These are phyloP conservation scores for Lineolata rhizophorae DNA, from an alignment of 495 filamentous ascomycete species.

Conservation along the genomic window DNA sequence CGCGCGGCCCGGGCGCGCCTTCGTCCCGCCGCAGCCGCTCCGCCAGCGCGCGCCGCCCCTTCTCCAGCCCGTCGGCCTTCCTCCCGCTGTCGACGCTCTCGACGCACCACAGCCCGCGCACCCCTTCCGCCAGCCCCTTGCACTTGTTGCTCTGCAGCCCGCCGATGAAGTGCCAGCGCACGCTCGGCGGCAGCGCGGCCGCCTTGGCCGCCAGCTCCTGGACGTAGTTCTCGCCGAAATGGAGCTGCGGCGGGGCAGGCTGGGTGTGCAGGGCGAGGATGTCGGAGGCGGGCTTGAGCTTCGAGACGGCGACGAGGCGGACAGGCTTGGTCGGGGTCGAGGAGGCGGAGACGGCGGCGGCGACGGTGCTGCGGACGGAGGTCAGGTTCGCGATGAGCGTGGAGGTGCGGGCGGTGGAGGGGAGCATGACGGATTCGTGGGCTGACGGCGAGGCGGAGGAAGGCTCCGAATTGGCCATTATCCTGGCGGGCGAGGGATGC, in stretches of 20 bases:
- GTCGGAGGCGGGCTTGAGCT: conserved; percentile 78
- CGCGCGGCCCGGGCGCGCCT: conserved; percentile 21
- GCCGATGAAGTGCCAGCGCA: conserved; percentile 94
- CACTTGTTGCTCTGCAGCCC: conserved; percentile 83
- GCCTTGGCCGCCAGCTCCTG: conserved; percentile 85
- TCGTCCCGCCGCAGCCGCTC: conserved; percentile 50
- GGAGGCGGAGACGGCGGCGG: no score
- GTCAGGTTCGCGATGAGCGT: not conserved
- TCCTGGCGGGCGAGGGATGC: not conserved
- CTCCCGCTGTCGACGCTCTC: conserved; percentile 72
- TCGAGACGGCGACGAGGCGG: conserved; percentile 80
- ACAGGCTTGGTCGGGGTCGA: conserved; percentile 20
- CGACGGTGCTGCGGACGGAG: not conserved
- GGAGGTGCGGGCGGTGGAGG: not conserved
- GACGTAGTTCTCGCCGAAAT: conserved; percentile 95
- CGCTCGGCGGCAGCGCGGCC: conserved; percentile 44
- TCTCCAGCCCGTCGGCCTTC: conserved; percentile 65
- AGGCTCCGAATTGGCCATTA: no score
- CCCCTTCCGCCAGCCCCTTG: conserved; percentile 55
- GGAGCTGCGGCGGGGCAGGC: conserved; percentile 27
- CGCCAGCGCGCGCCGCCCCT: conserved; percentile 37
- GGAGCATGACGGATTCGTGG: not conserved
- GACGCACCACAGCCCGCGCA: conserved; percentile 82
- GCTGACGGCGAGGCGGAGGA: no score
- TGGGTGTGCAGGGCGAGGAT: conserved; percentile 53